Percentiles rank a stretch among this genome's conserved stretches.
Conservation (phyloP, 805 yeast species). For the Starmerella bacillaris region DNA sequence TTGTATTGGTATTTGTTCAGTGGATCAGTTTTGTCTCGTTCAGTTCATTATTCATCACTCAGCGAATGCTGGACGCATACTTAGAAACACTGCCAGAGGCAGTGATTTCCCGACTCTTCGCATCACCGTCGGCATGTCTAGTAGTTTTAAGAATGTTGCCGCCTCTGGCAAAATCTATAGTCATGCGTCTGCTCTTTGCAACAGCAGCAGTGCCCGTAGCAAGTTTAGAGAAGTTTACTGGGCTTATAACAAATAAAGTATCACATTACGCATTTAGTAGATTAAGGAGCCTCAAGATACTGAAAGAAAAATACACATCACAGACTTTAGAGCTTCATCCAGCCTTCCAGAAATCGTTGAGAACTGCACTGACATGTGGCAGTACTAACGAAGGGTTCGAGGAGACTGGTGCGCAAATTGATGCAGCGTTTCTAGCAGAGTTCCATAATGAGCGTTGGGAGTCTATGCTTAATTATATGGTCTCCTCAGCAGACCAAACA, state of each 20-base stretch:
- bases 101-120: slow-evolving; percentile 66
- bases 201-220: slow-evolving; percentile 51
- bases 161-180: slow-evolving; percentile 69
- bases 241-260: slow-evolving; percentile 31
- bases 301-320: slow-evolving; percentile 36
- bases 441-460: slow-evolving; percentile 90
- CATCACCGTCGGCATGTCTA: slow-evolving; percentile 82
- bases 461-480: slow-evolving; percentile 89
- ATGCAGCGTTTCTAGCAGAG: slow-evolving; percentile 39
- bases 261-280: slow-evolving; percentile 67
- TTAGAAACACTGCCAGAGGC: slow-evolving; percentile 76
- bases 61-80: slow-evolving; percentile 57
- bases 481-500: slow-evolving; percentile 40
- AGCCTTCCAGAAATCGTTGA: slow-evolving; percentile 54
- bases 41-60: too few relatives aligned
- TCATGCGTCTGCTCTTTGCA: slow-evolving; percentile 71
- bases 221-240: slow-evolving; percentile 62
- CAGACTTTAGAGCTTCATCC: slow-evolving; percentile 43
- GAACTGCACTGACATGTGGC: slow-evolving; percentile 74
- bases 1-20: too few relatives aligned
- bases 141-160: slow-evolving; percentile 85
- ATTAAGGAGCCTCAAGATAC: slow-evolving; percentile 54
- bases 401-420: slow-evolving; percentile 31
- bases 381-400: slow-evolving; percentile 54
- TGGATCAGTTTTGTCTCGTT: too few relatives aligned